phyloP scores from a whole-genome alignment of 805 yeast genomes.

The Phaffomyces antillensis region DNA sequence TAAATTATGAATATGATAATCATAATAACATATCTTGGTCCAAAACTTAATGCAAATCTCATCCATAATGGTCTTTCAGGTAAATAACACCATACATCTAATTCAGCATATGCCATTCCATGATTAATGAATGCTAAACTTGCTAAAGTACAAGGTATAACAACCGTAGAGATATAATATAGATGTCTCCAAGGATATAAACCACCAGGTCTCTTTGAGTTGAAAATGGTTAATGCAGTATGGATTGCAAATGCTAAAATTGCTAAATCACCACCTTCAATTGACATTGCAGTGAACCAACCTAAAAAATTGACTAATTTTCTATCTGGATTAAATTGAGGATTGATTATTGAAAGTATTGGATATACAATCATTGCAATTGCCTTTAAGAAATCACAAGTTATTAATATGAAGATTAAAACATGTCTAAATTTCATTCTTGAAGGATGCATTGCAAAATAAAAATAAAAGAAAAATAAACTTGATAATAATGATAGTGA shows the following conservation, averaged over 20 bases:
- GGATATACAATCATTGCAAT: conserved; percentile 64
- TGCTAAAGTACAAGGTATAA: conserved; percentile 63
- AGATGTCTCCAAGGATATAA: conserved; percentile 49
- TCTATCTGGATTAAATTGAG: conserved; percentile 19
- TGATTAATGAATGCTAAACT: conserved; percentile 63
- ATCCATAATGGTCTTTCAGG: conserved; percentile 72
- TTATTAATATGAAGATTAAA: conserved; percentile 57
- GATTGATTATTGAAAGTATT: conserved; percentile 45
- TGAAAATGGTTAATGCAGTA: conserved; percentile 65
- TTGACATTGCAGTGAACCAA: conserved; percentile 71
- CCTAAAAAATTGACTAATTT: conserved; percentile 34
- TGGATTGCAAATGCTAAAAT: conserved; percentile 79
- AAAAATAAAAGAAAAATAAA: conserved; percentile 51
- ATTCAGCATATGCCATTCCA: conserved; percentile 49
- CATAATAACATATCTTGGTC: conserved; percentile 65
- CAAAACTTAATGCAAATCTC: conserved; percentile 70
- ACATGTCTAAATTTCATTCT: conserved; percentile 62
- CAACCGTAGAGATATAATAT: conserved; percentile 50
- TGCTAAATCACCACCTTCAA: conserved; percentile 83
- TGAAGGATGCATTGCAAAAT: conserved; percentile 57
- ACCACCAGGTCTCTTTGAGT: conserved; percentile 63
- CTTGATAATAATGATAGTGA: conserved; percentile 46
- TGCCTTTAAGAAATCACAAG: conserved; percentile 72
- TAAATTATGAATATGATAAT: conserved; percentile 58
- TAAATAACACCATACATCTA: conserved; percentile 72